phyloP scores from a whole-genome alignment of 192 early-diverging fungal genomes.

The Anaeromyces robustus region DNA sequence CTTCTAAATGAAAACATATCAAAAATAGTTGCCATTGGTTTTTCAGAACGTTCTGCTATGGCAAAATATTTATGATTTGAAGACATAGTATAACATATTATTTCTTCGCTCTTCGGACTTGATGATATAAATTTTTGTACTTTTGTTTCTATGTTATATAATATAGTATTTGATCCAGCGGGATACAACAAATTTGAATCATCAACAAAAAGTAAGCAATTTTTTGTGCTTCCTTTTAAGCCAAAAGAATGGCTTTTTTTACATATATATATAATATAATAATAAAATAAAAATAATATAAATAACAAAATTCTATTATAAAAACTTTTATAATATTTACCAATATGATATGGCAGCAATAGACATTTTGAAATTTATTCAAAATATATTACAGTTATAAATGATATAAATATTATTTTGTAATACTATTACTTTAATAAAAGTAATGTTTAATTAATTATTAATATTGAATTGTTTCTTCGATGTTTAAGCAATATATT shows the following conservation, averaged over 20 bases:
- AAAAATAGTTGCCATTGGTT: constrained; percentile 22
- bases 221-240: constrained; percentile 24
- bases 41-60: constrained; percentile 28
- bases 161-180: constrained; percentile 33
- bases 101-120: constrained; percentile 26
- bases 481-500: no score
- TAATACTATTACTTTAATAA: no score
- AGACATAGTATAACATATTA: constrained; percentile 26
- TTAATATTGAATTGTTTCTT: no score
- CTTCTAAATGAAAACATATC: constrained; percentile 33
- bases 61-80: constrained; percentile 33
- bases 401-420: no score
- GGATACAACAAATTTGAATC: constrained; percentile 41
- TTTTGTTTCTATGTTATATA: constrained; percentile 37
- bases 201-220: constrained; percentile 28
- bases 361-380: constrained; percentile 28
- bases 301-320: not conserved
- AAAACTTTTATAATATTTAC: constrained; percentile 11
- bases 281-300: not conserved
- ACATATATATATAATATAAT: not conserved
- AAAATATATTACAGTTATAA: no score
- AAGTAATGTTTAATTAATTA: no score
- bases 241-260: constrained; percentile 34
- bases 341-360: constrained; percentile 37
- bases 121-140: constrained; percentile 36